Conservation (phyloP, 2,329 filamentous ascomycete genomes). For the Tetracladium maxilliforme region DNA sequence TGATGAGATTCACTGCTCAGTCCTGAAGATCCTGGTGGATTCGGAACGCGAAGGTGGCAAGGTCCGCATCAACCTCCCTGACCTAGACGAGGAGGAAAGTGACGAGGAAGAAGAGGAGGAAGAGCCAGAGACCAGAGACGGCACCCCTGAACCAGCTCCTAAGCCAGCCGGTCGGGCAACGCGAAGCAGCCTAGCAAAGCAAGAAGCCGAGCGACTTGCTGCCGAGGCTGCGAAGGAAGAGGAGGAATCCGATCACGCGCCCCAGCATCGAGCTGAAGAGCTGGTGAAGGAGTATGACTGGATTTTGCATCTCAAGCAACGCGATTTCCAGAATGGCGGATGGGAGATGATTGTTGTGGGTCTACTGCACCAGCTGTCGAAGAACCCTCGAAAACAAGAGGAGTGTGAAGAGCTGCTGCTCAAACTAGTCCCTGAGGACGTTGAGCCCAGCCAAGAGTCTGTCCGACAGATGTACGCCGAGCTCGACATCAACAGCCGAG, state of each 20-base stretch:
- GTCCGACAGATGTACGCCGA: conserved; percentile 57
- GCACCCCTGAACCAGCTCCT: conserved; percentile 56
- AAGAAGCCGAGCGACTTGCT: conserved; percentile 56
- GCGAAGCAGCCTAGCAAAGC: conserved; percentile 71
- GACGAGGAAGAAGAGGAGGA: conserved; percentile 49
- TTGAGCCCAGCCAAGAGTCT: conserved; percentile 61
- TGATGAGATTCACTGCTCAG: conserved; percentile 80
- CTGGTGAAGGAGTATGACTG: conserved; percentile 59
- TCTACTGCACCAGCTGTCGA: conserved; percentile 71
- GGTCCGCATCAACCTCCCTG: conserved; percentile 64
- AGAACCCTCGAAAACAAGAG: conserved; percentile 53
- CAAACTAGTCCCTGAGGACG: conserved; percentile 65
- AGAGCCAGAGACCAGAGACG: conserved; percentile 32
- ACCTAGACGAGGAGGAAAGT: conserved; percentile 56
- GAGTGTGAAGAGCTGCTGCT: conserved; percentile 66
- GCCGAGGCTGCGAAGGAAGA: conserved; percentile 34
- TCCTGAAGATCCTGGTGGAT: conserved; percentile 75
- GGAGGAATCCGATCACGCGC: conserved; percentile 22
- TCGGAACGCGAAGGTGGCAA: conserved; percentile 63
- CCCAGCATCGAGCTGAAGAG: conserved; percentile 63
- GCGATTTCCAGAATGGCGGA: conserved; percentile 75
- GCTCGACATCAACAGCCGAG: conserved; percentile 71
- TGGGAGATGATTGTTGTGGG: conserved; percentile 89
- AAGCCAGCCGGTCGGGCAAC: conserved; percentile 59
- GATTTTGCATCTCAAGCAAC: conserved; percentile 70